Evolutionary conservation across 345 rosid species (phyloP), one percentile per base, ranked within the genome.

Genomic region (Melaleuca alternifolia): DNA sequence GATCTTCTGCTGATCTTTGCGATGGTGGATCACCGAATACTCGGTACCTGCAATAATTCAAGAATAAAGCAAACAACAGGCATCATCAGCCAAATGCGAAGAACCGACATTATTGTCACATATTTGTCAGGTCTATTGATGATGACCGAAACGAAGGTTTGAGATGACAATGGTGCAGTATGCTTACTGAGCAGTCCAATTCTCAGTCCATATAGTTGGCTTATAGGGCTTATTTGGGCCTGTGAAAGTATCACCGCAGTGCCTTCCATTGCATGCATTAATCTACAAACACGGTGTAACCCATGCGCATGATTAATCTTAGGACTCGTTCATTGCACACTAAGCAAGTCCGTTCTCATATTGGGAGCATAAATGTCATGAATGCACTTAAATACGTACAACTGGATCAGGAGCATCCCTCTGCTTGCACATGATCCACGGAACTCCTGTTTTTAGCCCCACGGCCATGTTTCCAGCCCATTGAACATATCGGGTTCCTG

Each of bases 161-260:
- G 84, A 50, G 79, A 65, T 30, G 79, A 65, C 46, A 65, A 11
- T 18, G 79, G 46, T 33, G 41, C 24, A 61, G 54, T 56, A 54
- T 51, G 88, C 98, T 92, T 83, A 96, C 98, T 96, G 98, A 57
- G 99, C 94, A 84, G 99, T 98, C 99, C 99, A 98, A 86, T 98
- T 98, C 91, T 96, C 99, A 6, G 99, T 98, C 99, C 99, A 98
- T 26, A 98, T 50, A 62, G 91, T 65, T 28, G 99, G 99, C 87
- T 98, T 98, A 91, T 94, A 20, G 2, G 94, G 94, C 75, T 21
- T 92, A 88, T 98, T 98, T 16, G 99, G 99, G 84, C 99, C 99
- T 12, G 90, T 87, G 91, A 95, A 98, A 41, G 99, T 96, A 86
- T 98, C 99, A 10, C 98, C 99, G 24, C 99, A 98, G 83, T 96